Evolutionary conservation across 768 basidiomycete species (phyloP), one percentile per base, ranked within the genome.

Genomic region (Trametes cinnabarina): DNA sequence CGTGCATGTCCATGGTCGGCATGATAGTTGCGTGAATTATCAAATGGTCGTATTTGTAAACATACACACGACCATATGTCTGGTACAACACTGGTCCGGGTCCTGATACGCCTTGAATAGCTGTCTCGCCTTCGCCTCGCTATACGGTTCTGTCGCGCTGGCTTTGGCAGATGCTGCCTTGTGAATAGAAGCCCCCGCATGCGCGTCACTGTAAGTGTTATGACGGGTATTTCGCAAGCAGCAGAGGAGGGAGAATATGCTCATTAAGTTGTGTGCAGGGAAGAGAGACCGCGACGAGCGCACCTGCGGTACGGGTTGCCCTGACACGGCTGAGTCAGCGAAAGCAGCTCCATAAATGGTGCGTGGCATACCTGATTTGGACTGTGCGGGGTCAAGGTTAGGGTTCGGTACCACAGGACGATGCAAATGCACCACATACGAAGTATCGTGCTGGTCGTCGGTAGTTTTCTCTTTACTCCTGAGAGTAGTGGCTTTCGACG

Each of bases 51-150:
- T n/a, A n/a, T n/a, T n/a, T n/a, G n/a, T n/a, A n/a, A n/a, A n/a
- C n/a, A n/a, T n/a, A n/a, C n/a, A n/a, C n/a, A n/a, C n/a, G n/a
- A n/a, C n/a, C n/a, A n/a, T n/a, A n/a, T n/a, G n/a, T n/a, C n/a
- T n/a, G n/a, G n/a, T n/a, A n/a, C n/a, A n/a, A n/a, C n/a, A n/a
- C n/a, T n/a, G n/a, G n/a, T n/a, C n/a, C n/a, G 61, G 57, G 57
- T 76, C 73, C 22, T 83, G 82, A 65, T 89, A 91, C 2, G 67
- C 70, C 49, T 73, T 73, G 76, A 92, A 93, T 15, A 92, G 76
- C 1, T 72, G 72, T 22, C 76, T 72, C 17, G 84, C 79, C 44
- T 78, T 79, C 42, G 78, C 71, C 12, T 76, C 65, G 17, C 77
- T 78, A 71, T 87, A 91, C 9, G 80, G 69, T 26, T 68, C 70